These are phyloP conservation scores for Alectoria sarmentosa DNA, from an alignment of 495 filamentous ascomycete genomes.

Conservation along the genomic window DNA sequence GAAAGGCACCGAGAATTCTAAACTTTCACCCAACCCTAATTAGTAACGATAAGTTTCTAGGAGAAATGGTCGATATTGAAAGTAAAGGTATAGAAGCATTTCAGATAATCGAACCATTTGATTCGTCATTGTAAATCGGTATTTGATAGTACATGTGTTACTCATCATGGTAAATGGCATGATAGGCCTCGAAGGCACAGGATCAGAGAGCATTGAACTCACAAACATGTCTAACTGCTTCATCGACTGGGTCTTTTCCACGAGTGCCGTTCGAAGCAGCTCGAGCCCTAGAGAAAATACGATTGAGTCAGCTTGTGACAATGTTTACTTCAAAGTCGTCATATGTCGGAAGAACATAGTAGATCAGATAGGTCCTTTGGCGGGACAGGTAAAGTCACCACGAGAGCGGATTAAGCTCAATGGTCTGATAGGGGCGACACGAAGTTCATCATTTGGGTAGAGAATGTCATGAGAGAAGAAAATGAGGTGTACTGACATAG, in stretches of 20 bases:
- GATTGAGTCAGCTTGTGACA: not conserved
- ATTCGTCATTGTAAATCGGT: slow-evolving; percentile 46
- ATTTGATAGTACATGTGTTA: slow-evolving; percentile 61
- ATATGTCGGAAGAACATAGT: not conserved
- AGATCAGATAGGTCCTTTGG: slow-evolving; percentile 85
- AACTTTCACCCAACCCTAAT: not conserved
- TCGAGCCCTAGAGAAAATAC: not conserved
- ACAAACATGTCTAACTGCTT: not conserved
- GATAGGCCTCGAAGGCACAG: not conserved
- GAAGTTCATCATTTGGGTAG: slow-evolving; percentile 61
- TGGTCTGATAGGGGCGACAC: slow-evolving; percentile 93
- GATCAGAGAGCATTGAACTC: slow-evolving; percentile 4
- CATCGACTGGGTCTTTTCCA: not conserved
- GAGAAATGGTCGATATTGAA: not conserved
- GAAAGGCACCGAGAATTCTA: not conserved
- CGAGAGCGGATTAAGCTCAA: slow-evolving; percentile 40
- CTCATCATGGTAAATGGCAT: slow-evolving; percentile 42
- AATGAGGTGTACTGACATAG: not conserved
- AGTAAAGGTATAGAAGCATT: not conserved
- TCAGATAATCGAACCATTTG: slow-evolving; percentile 50
- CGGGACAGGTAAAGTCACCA: slow-evolving; percentile 88
- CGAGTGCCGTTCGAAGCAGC: not conserved
- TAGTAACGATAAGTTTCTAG: not conserved
- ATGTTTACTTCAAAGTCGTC: not conserved
- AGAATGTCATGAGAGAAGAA: not conserved